These are phyloP conservation scores for Rhizomucor miehei DNA, from an alignment of 371 early-diverging fungal genomes.

Conservation along the genomic window DNA sequence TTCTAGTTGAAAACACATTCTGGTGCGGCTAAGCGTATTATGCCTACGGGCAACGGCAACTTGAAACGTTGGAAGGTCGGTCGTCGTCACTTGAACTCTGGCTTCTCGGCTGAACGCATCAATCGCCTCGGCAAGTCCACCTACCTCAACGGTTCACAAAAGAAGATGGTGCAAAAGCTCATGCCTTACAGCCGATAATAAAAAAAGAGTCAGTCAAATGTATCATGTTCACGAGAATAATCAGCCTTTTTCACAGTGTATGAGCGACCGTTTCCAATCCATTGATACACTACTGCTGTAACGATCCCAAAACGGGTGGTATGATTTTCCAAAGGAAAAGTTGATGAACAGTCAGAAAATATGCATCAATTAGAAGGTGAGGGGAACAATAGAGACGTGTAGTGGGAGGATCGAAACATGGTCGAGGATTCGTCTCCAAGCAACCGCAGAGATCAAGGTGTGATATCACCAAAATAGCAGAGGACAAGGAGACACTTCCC, in stretches of 20 bases:
- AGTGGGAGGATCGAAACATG: too few relatives aligned
- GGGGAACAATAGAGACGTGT: too few relatives aligned
- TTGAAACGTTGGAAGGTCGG: conserved; percentile 52
- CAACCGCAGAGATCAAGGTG: too few relatives aligned
- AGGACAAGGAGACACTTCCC: too few relatives aligned
- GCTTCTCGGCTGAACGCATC: conserved; percentile 41
- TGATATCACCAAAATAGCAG: too few relatives aligned
- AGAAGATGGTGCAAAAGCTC: conserved; percentile 44
- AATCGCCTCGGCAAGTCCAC: conserved; percentile 39
- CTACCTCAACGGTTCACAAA: conserved; percentile 37
- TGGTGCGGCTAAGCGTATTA: conserved; percentile 51
- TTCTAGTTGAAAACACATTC: conserved; percentile 45
- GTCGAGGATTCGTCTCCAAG: too few relatives aligned
- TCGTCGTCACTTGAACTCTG: conserved; percentile 47
- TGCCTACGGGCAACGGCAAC: conserved; percentile 42
- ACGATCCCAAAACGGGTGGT: too few relatives aligned
- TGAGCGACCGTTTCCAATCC: neutral
- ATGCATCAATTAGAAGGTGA: too few relatives aligned
- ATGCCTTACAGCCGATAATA: conserved; percentile 35
- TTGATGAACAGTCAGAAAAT: too few relatives aligned
- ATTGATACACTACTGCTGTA: neutral
- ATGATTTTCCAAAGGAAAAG: too few relatives aligned
- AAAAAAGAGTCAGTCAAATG: too few relatives aligned
- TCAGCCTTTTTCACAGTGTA: neutral
- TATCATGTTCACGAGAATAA: too few relatives aligned